Percentiles rank a stretch among this genome's conserved stretches.
These are phyloP conservation scores for Boletus insuetus DNA, from an alignment of 768 basidiomycete species.

Conservation along the genomic window DNA sequence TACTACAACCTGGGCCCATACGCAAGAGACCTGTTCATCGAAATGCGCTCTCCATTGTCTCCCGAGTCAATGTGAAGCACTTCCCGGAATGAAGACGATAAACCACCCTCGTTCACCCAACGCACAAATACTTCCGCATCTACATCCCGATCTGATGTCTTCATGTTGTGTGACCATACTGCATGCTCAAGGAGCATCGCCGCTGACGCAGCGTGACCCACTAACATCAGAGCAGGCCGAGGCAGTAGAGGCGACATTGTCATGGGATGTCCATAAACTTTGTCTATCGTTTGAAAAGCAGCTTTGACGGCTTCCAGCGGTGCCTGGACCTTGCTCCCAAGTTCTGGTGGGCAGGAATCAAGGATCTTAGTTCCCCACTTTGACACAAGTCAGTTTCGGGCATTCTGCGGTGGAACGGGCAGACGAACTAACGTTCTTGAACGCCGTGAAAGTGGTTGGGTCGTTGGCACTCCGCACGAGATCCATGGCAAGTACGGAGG, in stretches of 20 bases:
- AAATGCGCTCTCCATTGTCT: conserved; percentile 1
- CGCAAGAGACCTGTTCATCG: conserved; percentile 14
- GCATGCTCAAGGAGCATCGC: conserved; percentile 68
- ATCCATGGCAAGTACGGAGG: conserved; percentile 66
- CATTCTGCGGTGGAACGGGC: background rate
- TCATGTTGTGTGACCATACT: conserved; percentile 47
- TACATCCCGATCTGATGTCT: conserved; percentile 31
- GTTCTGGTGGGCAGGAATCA: conserved; percentile 38
- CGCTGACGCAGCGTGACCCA: conserved; percentile 53
- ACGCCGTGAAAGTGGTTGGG: conserved; percentile 42
- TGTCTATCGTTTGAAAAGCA: conserved; percentile 40
- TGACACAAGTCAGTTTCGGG: background rate
- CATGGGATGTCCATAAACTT: conserved; percentile 38
- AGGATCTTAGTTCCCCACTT: conserved; percentile 55
- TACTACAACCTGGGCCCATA: conserved; percentile 13
- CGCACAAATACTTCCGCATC: conserved; percentile 54
- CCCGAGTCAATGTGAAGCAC: conserved; percentile 8
- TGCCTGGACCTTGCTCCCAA: conserved; percentile 28
- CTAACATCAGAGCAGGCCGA: conserved; percentile 56
- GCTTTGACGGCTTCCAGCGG: conserved; percentile 35
- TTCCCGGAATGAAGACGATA: conserved; percentile 27
- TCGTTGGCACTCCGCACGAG: conserved; percentile 54
- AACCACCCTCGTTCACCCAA: conserved; percentile 46
- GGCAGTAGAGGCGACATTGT: conserved; percentile 45
- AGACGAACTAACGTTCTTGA: conserved; percentile 43